Base-by-base conservation (phyloP, 371 early-diverging fungal genomes). In the Apophysomyces ossiformis region DNA sequence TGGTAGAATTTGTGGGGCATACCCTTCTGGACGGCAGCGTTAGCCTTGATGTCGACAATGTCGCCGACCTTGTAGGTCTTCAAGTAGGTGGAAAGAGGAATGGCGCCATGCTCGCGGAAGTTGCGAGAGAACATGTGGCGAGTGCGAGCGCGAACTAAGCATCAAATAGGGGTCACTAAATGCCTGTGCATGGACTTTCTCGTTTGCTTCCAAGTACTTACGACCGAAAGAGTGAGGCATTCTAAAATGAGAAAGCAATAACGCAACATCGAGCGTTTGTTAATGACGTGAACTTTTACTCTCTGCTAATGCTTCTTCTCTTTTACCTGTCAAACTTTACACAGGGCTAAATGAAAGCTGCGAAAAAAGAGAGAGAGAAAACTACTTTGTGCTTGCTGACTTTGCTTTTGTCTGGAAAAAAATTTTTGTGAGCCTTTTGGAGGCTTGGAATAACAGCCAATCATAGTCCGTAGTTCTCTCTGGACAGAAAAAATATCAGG, bases 1-100 rank as follows among this genome's bases (percentile, higher is more conserved):
- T 99, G 99, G 93, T 98, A 99, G 94, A 92, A 99, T 91, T 99
- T 99, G 96, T 99, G 99, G 77, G 99, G 99, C 99, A 99, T 97
- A 85, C 99, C 99, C 94, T 98, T 99, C 85, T 99, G 99, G 78
- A 99, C 87, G 70, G 99, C 95, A 78, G 84, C 87, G 72, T 87
- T 85, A 72, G 81, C 54, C 54, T 50, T 50, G 54, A 50, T 50
- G 54, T 50, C 54, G 21, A 50, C 54, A 50, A 50, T 50, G 54
- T 50, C 54, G 54, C 54, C 54, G 74, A 97, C 95, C 89, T 96
- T 95, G 94, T 96, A 99, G 81, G 85, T 92, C 88, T 92, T 95
- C 72, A 99, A 85, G 90, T 98, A 97, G 81, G 98, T 99, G 71
- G 97, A 94, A 72, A 98, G 89, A 77, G 89, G 89, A 83, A 97